These are phyloP conservation scores for Salicornia ramosissima DNA, from an alignment of 148 eudicot genomes.

Conservation along the genomic window DNA sequence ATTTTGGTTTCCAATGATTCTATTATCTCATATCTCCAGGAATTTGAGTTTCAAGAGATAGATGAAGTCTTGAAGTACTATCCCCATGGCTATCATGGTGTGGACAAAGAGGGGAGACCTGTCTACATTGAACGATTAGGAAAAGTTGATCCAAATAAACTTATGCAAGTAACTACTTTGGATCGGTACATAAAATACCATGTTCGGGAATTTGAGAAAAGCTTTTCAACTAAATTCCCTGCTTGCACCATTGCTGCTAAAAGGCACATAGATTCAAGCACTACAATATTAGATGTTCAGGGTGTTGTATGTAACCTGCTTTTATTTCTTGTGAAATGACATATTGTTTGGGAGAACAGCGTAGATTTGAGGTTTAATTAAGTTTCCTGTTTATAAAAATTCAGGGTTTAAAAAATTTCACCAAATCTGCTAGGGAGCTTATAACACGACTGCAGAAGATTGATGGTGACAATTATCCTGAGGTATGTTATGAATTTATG, in stretches of 20 bases:
- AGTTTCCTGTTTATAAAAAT: not conserved
- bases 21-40: constrained; percentile 37
- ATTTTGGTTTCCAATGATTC: not conserved
- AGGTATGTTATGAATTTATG: constrained; percentile 49
- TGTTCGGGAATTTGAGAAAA: constrained; percentile 81
- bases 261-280: constrained; percentile 87
- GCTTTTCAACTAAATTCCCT: constrained; percentile 77
- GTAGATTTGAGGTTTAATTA: not conserved
- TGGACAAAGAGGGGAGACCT: constrained; percentile 91
- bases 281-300: constrained; percentile 92
- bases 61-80: constrained; percentile 80
- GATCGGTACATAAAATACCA: constrained; percentile 87
- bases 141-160: constrained; percentile 83
- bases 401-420: constrained; percentile 82
- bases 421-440: constrained; percentile 80
- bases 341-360: not conserved
- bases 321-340: not conserved
- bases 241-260: constrained; percentile 85
- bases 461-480: constrained; percentile 95
- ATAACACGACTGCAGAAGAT: constrained; percentile 72
- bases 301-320: constrained; percentile 70
- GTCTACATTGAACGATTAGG: constrained; percentile 86
- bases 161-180: constrained; percentile 86
- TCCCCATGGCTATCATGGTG: constrained; percentile 96
- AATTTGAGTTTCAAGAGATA: constrained; percentile 73